Evolutionary conservation across 306 rosid genomes (phyloP).

Genomic region (Lupinus albus): DNA sequence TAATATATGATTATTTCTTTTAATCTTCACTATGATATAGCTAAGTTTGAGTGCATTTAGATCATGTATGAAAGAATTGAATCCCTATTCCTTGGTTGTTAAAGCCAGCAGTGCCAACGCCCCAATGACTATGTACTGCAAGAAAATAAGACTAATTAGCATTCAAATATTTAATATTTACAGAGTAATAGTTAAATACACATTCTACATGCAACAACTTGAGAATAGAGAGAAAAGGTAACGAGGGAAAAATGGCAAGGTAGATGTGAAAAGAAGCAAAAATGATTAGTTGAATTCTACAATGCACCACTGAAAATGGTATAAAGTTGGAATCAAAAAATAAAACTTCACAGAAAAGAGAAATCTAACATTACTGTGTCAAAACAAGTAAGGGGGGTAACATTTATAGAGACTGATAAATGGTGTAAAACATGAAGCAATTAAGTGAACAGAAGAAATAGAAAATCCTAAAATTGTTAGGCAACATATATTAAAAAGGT

Average conservation of each 20-base stretch:
- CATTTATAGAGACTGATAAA: not conserved
- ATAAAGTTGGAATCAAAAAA: not conserved
- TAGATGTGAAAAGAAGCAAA: not conserved
- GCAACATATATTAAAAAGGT: not conserved
- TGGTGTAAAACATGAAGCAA: not conserved
- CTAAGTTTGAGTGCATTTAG: not conserved
- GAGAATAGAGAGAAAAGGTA: not conserved
- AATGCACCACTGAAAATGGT: not conserved
- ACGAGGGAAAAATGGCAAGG: not conserved
- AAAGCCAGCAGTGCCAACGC: constrained; percentile 52
- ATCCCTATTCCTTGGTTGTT: constrained; percentile 45
- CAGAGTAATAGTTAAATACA: not conserved
- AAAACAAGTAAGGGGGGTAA: not conserved
- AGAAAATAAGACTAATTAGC: constrained; percentile 18
- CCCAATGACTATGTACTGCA: constrained; percentile 60
- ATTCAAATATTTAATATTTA: not conserved
- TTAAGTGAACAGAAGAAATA: not conserved
- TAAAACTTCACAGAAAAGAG: not conserved
- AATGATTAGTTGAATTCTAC: not conserved
- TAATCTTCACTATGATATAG: not conserved
- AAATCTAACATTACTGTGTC: not conserved
- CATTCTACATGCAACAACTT: not conserved
- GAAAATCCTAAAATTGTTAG: not conserved
- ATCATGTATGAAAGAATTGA: constrained; percentile 13
- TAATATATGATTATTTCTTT: not conserved